Conservation (phyloP, 2,329 filamentous ascomycete species). For the Clarireedia homoeocarpa region DNA sequence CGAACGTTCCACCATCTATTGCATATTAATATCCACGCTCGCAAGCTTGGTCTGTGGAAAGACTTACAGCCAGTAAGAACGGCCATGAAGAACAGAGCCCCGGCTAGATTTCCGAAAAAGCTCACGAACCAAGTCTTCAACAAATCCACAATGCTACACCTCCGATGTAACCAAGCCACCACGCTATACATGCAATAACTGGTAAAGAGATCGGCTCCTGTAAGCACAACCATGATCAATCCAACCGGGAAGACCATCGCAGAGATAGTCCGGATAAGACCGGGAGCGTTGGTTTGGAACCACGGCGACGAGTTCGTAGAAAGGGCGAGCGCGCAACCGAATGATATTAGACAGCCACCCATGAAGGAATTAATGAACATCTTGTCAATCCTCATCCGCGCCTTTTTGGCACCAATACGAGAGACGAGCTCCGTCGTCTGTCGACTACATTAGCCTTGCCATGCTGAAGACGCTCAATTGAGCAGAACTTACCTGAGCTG, state of each 20-base stretch:
- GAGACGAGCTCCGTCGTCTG: constrained; percentile 43
- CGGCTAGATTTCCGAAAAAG: constrained; percentile 42
- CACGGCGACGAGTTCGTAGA: constrained; percentile 39
- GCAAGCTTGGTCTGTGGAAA: background rate
- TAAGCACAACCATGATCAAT: constrained; percentile 41
- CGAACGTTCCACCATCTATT: constrained; percentile 39
- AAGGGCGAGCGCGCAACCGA: constrained; percentile 41
- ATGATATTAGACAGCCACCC: constrained; percentile 43
- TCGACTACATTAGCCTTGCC: background rate
- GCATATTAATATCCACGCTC: background rate
- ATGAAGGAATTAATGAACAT: constrained; percentile 44
- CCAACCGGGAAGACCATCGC: constrained; percentile 43
- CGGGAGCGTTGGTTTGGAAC: constrained; percentile 41
- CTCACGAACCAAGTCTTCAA: constrained; percentile 36
- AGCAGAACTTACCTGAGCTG: constrained; percentile 24
- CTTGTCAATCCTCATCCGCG: constrained; percentile 44
- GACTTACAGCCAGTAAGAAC: constrained; percentile 41
- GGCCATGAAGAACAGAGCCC: constrained; percentile 39
- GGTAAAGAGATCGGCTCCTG: constrained; percentile 42
- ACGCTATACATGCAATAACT: constrained; percentile 34
- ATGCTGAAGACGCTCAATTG: background rate
- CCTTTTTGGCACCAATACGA: constrained; percentile 42
- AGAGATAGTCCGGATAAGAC: constrained; percentile 37
- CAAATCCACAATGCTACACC: constrained; percentile 29
- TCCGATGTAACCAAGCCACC: constrained; percentile 36